Conservation (phyloP, 2,329 filamentous ascomycete species). For the Neonectria punicea region DNA sequence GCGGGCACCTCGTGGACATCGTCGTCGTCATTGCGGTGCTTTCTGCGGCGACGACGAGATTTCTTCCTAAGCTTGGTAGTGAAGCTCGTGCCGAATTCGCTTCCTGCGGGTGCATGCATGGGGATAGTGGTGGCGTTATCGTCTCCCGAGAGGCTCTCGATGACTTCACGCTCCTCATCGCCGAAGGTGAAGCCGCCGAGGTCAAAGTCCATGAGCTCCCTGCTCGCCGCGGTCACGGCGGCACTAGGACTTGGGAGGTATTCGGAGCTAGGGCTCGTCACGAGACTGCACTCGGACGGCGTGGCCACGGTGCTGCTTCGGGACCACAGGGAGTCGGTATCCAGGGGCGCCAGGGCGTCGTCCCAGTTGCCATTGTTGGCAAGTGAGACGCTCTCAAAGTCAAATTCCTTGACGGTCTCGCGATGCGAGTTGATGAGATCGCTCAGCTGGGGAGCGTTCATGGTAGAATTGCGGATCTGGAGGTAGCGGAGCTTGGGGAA, state of each 20-base stretch:
- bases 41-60: constrained; percentile 51
- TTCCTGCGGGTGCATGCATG: constrained; percentile 5
- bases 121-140: constrained; percentile 17
- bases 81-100: constrained; percentile 48
- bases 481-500: constrained; percentile 77
- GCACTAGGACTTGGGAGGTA: constrained; percentile 61
- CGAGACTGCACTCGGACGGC: constrained; percentile 47
- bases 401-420: constrained; percentile 77
- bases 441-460: constrained; percentile 77
- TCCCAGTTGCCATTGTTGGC: constrained; percentile 79
- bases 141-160: constrained; percentile 43
- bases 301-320: constrained; percentile 42
- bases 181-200: constrained; percentile 53
- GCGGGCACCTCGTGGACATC: constrained; percentile 30
- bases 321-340: constrained; percentile 55
- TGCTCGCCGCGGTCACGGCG: constrained; percentile 64
- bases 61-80: constrained; percentile 62
- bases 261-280: constrained; percentile 49
- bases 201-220: constrained; percentile 56
- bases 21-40: constrained; percentile 46
- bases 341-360: constrained; percentile 79
- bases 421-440: constrained; percentile 75
- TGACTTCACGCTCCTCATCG: constrained; percentile 46
- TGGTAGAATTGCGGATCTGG: constrained; percentile 76
- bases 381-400: constrained; percentile 81